Percentiles rank a stretch among this genome's conserved stretches.
Evolutionary conservation across 1,284 basidiomycete genomes (phyloP).

Genomic region (Apiotrichum sp.): DNA sequence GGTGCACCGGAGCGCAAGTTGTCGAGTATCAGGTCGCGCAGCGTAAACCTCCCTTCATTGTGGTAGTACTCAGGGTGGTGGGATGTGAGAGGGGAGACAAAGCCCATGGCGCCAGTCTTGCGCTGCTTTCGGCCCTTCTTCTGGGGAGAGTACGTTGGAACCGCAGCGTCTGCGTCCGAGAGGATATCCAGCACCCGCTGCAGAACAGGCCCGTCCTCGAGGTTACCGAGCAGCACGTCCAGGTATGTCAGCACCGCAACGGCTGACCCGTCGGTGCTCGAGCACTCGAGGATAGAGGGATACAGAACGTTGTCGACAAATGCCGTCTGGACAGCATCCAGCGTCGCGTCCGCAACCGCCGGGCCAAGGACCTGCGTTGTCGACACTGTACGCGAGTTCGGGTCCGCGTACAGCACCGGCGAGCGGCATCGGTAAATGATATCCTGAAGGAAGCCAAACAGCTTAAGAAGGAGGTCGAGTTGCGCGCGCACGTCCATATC

Average conservation of each 20-base stretch:
- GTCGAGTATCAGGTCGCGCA: conserved; percentile 76
- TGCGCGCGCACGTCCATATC: conserved; percentile 70
- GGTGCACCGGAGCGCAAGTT: conserved; percentile 65
- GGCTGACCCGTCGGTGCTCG: conserved; percentile 83
- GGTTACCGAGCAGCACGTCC: conserved; percentile 73
- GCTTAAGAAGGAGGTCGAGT: conserved; percentile 79
- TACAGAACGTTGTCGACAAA: conserved; percentile 91
- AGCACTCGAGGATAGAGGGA: conserved; percentile 88
- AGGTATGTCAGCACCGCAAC: conserved; percentile 97
- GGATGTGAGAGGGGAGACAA: conserved; percentile 20
- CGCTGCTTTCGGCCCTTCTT: conserved; percentile 11
- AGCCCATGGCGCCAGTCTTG: conserved; percentile 26
- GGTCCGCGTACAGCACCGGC: conserved; percentile 20
- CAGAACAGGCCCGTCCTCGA: conserved; percentile 56
- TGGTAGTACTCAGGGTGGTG: conserved; percentile 55
- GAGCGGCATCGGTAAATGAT: conserved; percentile 50
- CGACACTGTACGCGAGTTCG: conserved; percentile 11
- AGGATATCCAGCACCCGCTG: conserved; percentile 28
- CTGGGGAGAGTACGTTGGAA: conserved; percentile 5
- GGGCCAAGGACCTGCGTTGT: conserved; percentile 54
- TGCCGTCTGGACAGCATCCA: conserved; percentile 74
- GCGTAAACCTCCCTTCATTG: conserved; percentile 72
- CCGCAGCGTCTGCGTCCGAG: conserved; percentile 27
- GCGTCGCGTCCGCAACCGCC: conserved; percentile 70
- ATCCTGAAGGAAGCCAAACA: conserved; percentile 88